Conservation (phyloP, 345 rosid species). For the Pugionium cornutum region DNA sequence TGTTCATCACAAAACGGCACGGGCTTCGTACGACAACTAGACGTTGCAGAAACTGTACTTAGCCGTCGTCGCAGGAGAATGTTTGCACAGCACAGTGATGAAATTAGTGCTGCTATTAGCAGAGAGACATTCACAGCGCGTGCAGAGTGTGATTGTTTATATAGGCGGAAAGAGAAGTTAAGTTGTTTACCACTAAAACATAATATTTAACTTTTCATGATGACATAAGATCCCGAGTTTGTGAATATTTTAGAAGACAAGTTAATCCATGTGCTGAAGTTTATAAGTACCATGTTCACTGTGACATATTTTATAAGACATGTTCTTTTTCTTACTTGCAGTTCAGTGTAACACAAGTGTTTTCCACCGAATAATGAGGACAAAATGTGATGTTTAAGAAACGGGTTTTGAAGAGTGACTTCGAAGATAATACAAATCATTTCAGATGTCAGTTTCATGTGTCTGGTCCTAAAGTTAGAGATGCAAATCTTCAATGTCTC, state of each 20-base stretch:
- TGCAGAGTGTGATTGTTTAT: constrained; percentile 13
- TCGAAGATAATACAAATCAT: constrained; percentile 30
- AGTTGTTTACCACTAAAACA: neutral
- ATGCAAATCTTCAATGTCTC: constrained; percentile 91
- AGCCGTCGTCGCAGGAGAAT: constrained; percentile 11
- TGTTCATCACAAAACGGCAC: constrained; percentile 37
- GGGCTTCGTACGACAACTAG: constrained; percentile 45
- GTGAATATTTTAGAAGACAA: constrained; percentile 18
- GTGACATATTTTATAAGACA: too few species aligned
- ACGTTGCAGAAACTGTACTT: constrained; percentile 48
- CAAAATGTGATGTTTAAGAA: constrained; percentile 38
- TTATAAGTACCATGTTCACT: constrained; percentile 27
- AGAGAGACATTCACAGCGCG: constrained; percentile 29
- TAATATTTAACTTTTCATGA: constrained; percentile 2
- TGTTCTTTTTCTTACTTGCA: constrained; percentile 18
- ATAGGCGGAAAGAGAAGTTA: constrained; percentile 35
- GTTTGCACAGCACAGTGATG: constrained; percentile 30
- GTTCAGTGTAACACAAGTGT: constrained; percentile 34
- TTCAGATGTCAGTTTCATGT: constrained; percentile 24
- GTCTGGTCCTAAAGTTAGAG: constrained; percentile 39
- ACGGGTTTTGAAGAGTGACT: constrained; percentile 26
- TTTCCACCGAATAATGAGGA: constrained; percentile 20
- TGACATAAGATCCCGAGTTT: constrained; percentile 7
- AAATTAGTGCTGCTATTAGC: constrained; percentile 34
- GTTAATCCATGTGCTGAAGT: constrained; percentile 21